Evolutionary conservation across 2,329 filamentous ascomycete species (phyloP).

Genomic region (Ophiostoma sp.): DNA sequence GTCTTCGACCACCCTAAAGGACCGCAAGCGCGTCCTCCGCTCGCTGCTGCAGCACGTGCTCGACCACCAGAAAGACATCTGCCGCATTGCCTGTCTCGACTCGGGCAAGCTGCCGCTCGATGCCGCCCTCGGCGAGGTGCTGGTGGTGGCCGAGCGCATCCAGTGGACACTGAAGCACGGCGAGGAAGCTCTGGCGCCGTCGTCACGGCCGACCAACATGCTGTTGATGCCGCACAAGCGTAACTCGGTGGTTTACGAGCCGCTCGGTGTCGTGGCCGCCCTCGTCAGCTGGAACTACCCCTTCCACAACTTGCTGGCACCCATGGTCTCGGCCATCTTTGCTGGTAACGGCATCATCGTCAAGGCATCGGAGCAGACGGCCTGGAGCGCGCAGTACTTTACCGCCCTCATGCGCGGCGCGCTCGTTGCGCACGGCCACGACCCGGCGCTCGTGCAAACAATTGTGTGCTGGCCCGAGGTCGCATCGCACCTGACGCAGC

Average conservation of each 20-base stretch:
- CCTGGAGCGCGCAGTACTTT: slow-evolving; percentile 86
- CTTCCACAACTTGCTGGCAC: slow-evolving; percentile 91
- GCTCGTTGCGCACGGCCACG: slow-evolving; percentile 74
- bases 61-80: slow-evolving; percentile 83
- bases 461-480: slow-evolving; percentile 83
- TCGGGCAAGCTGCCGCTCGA: slow-evolving; percentile 96
- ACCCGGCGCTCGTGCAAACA: slow-evolving; percentile 74
- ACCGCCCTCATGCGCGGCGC: slow-evolving; percentile 71
- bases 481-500: slow-evolving; percentile 76
- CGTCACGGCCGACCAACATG: slow-evolving; percentile 69
- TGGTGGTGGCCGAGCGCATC: slow-evolving; percentile 90
- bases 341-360: slow-evolving; percentile 87
- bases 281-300: slow-evolving; percentile 97
- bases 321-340: slow-evolving; percentile 85
- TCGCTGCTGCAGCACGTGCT: slow-evolving; percentile 78
- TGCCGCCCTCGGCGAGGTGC: slow-evolving; percentile 86
- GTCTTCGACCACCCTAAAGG: slow-evolving; percentile 65
- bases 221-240: slow-evolving; percentile 93
- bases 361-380: slow-evolving; percentile 92
- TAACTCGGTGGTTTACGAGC: slow-evolving; percentile 86
- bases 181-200: slow-evolving; percentile 69
- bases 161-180: slow-evolving; percentile 91
- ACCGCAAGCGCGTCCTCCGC: slow-evolving; percentile 72
- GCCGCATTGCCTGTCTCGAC: slow-evolving; percentile 78
- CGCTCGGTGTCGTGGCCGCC: slow-evolving; percentile 84